phyloP scores from a whole-genome alignment of 179 eudicot genomes.

The Heliamphora pulchella region DNA sequence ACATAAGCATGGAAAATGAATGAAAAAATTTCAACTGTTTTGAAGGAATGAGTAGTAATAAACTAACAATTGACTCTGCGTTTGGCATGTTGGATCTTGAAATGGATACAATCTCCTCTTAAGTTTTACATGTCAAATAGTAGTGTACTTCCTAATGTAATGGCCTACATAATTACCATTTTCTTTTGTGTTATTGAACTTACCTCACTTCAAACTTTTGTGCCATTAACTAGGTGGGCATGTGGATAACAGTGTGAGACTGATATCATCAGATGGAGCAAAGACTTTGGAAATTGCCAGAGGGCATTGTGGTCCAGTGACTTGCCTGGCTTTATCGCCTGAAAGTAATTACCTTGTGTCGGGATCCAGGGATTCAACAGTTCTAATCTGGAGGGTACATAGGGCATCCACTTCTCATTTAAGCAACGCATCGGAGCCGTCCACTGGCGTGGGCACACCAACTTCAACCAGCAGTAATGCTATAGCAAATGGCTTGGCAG shows the following conservation, averaged over 20 bases:
- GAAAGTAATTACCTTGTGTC: constrained; percentile 83
- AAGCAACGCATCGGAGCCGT: constrained; percentile 41
- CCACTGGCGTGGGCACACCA: constrained; percentile 46
- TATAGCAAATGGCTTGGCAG: constrained; percentile 37
- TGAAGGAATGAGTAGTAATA: background rate
- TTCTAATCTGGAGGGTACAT: constrained; percentile 80
- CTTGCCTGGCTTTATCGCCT: constrained; percentile 78
- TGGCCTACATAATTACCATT: background rate
- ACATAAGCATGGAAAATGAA: background rate
- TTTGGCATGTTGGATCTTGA: background rate
- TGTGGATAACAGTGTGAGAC: constrained; percentile 75
- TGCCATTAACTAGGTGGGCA: constrained; percentile 67
- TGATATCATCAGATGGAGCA: constrained; percentile 81
- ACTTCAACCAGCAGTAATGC: constrained; percentile 42
- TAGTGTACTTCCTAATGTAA: background rate
- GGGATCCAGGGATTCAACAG: constrained; percentile 84
- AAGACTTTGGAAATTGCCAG: constrained; percentile 84
- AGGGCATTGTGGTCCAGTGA: constrained; percentile 93
- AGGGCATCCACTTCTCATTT: constrained; percentile 39
- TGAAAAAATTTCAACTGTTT: background rate
- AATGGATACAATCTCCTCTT: background rate
- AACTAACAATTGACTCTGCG: background rate
- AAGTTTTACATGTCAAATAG: background rate
- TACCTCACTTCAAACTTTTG: constrained; percentile 11
- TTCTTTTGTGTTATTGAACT: constrained; percentile 1